phyloP scores from a whole-genome alignment of 2,329 filamentous ascomycete genomes.

The Acarospora socialis region DNA sequence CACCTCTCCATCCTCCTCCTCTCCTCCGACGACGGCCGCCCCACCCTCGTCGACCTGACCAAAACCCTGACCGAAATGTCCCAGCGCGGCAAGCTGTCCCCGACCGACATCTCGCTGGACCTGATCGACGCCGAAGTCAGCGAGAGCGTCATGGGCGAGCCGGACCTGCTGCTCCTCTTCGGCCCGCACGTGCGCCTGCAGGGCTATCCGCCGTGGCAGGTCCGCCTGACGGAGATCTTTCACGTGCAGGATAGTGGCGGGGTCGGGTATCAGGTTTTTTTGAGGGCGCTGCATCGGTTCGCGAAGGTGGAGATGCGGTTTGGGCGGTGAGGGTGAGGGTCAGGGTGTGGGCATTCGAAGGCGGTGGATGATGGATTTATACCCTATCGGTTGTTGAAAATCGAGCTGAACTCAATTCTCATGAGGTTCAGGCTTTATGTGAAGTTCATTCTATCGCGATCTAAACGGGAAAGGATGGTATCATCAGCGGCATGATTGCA shows the following conservation, averaged over 20 bases:
- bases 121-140: conserved; percentile 79
- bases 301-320: conserved; percentile 80
- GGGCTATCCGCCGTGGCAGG: conserved; percentile 93
- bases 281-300: conserved; percentile 70
- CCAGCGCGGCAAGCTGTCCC: conserved; percentile 68
- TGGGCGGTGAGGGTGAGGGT: conserved; percentile 37
- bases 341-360: background rate
- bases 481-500: too few species aligned
- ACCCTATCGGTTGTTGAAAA: background rate
- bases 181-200: conserved; percentile 68
- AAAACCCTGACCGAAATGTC: conserved; percentile 92
- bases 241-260: conserved; percentile 35
- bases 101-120: conserved; percentile 69
- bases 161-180: conserved; percentile 80
- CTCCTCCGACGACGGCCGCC: conserved; percentile 75
- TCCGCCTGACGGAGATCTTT: conserved; percentile 89
- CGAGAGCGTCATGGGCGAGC: conserved; percentile 67
- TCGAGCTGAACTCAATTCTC: too few species aligned
- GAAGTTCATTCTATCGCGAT: too few species aligned
- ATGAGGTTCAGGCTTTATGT: too few species aligned
- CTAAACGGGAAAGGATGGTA: background rate
- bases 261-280: conserved; percentile 88
- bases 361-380: background rate
- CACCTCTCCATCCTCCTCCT: conserved; percentile 59
- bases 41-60: conserved; percentile 89